These are phyloP conservation scores for Plectosphaerella cucumerina DNA, from an alignment of 2,329 filamentous ascomycete genomes.

Conservation along the genomic window DNA sequence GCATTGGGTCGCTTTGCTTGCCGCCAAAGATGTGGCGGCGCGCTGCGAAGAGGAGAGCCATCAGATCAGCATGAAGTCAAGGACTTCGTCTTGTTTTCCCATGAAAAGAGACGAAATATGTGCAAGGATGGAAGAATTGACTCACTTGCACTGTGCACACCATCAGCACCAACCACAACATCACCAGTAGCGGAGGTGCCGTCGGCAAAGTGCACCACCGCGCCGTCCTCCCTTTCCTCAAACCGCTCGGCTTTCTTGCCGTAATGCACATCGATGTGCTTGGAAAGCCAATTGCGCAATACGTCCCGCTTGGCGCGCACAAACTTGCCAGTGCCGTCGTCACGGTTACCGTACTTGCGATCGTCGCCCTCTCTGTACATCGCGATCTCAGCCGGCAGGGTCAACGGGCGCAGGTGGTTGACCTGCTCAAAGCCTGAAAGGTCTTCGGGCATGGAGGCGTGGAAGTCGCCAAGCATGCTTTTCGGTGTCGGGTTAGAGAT, in stretches of 20 bases:
- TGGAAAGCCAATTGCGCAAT: slow-evolving; percentile 14
- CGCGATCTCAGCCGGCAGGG: slow-evolving; percentile 17
- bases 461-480: slow-evolving; percentile 14
- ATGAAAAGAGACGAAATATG: too few species aligned
- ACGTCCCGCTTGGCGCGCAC: slow-evolving; percentile 24
- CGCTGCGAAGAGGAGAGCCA: too few species aligned
- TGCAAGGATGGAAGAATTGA: too few species aligned
- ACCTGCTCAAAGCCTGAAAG: too few species aligned
- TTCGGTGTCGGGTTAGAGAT: too few species aligned
- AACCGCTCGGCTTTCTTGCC: slow-evolving; percentile 29
- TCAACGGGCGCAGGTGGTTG: slow-evolving; percentile 14
- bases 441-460: too few species aligned
- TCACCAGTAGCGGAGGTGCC: slow-evolving; percentile 34
- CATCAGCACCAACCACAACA: slow-evolving; percentile 44
- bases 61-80: too few species aligned
- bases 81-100: too few species aligned
- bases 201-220: slow-evolving; percentile 39
- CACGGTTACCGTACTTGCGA: slow-evolving; percentile 10
- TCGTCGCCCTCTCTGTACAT: slow-evolving; percentile 6
- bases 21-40: slow-evolving; percentile 19
- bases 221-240: slow-evolving; percentile 24
- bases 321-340: slow-evolving; percentile 21
- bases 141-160: slow-evolving; percentile 30
- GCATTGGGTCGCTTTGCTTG: slow-evolving; percentile 9
- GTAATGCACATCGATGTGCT: slow-evolving; percentile 29